Evolutionary conservation across 2,329 filamentous ascomycete genomes (phyloP), one percentile per base, ranked within the genome.

Genomic region (Chrysosporium queenslandicum): DNA sequence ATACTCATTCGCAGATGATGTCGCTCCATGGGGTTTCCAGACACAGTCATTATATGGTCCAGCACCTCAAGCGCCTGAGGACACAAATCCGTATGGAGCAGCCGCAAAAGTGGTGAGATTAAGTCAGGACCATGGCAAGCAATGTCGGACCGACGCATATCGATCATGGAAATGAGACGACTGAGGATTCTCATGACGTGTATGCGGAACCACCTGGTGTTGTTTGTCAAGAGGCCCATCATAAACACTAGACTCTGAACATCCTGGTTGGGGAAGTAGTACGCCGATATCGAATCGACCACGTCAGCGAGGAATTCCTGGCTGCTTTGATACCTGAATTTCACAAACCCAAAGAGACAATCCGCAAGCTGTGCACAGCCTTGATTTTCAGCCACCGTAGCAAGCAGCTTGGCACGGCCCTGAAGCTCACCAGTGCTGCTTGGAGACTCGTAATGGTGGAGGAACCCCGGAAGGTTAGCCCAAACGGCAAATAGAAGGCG

Each of bases 1-100:
- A 98, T 96, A 68, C 91, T 97, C 94, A 98, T 98, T 36, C 92
- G 82, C 54, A 98, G 73, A 64, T 97, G 89, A 61, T 96, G 88
- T 61, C 87, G 88, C 67, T 97, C 92, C 78, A 95, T 88, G 1
- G 91, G 86, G 29, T 86, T 89, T 3, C 87, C 86, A 0, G 89
- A 89, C 74, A 97, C 91, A 25, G 86, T 87, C 79, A 96, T 94
- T 60, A 97, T 92, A 58, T 91, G 87, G 67, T 98, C 92, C 54
- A 98, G 74, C 0, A 98, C 91, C 58, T 88, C 82, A 8, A 98
- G 74, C 9, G 92, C 92, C 63, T 95, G 86, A 67, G 92, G 88
- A 66, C 90, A 97, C 62, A 90, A 90, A 55, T 94, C 88, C 1
- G 91, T 96, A 65, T 96, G 90, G 36, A 98, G 71, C 18, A 98